Percentiles rank a stretch among this genome's conserved stretches.
These are phyloP conservation scores for Pythium rhizo-oryzae DNA, from an alignment of 352 stramenopile species.

Conservation along the genomic window DNA sequence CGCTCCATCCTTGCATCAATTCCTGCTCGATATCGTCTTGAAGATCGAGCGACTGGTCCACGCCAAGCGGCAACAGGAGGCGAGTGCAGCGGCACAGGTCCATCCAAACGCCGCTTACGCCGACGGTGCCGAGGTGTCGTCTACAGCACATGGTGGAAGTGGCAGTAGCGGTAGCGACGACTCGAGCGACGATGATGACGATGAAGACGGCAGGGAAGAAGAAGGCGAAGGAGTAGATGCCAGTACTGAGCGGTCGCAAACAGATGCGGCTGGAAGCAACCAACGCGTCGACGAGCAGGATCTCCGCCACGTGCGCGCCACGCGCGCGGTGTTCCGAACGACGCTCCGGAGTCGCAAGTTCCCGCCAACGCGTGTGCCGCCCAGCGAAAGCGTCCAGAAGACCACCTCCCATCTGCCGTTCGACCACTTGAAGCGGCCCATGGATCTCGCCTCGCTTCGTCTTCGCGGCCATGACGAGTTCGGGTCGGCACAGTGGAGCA, in stretches of 20 bases:
- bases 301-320: constrained; percentile 12
- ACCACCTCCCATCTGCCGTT: constrained; percentile 42
- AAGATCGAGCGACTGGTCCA: constrained; percentile 19
- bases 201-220: neutral
- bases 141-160: neutral
- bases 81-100: neutral
- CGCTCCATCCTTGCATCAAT: constrained; percentile 16
- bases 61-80: constrained; percentile 22
- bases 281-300: neutral
- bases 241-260: neutral
- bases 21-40: constrained; percentile 3
- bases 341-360: constrained; percentile 43
- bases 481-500: constrained; percentile 31
- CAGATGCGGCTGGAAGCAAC: neutral
- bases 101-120: neutral
- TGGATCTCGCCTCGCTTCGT: constrained; percentile 30
- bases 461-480: constrained; percentile 23
- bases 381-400: constrained; percentile 34
- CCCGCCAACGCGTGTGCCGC: constrained; percentile 39
- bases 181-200: neutral
- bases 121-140: neutral
- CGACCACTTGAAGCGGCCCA: constrained; percentile 19
- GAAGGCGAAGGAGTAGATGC: neutral
- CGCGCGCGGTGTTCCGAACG: constrained; percentile 37
- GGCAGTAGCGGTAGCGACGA: neutral